Evolutionary conservation across 164 flowering plant genomes (phyloP), one percentile per base, ranked within the genome.

Genomic region (Euptelea pleiosperma): DNA sequence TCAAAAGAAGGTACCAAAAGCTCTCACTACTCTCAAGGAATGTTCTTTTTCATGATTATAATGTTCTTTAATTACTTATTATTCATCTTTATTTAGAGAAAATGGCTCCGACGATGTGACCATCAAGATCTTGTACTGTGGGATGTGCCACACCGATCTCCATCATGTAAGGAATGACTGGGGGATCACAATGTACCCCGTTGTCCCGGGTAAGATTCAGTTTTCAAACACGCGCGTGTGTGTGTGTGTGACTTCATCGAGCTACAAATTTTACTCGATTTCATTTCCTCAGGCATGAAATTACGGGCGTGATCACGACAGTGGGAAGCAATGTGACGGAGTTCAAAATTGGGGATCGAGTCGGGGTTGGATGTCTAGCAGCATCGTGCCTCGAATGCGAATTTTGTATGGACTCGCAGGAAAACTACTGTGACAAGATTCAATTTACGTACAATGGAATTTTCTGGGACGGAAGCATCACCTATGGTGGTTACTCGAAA

Each of bases 401-500:
- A 43, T 73, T 57, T 51, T 83, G 86, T 70, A 59, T 57, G 10
- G 37, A 31, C 15, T 60, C 60, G 0, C 68, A 72, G 54, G 89
- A 83, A 61, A 75, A 83, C 26, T 83, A 79, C 75, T 83, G 89
- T 37, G 75, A 72, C 28, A 31, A 77, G 46, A 18, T 73, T 0
- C 77, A 75, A 62, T 65, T 74, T 24, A 62, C 76, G 4, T 79
- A 75, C 60, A 77, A 77, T 55, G 87, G 84, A 57, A 57, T 82
- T 12, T 86, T 77, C 72, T 77, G 82, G 84, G 93, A 86, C 48
- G 90, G 90, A 3, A 79, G 74, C 74, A 75, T 79, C 66, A 86
- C 93, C 43, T 79, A 84, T 25, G 93, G 93, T 5, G 93, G 93
- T 29, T 86, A 79, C 73, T 82, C 93, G 29, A 55, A 73, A 3